Conservation (phyloP, 495 filamentous ascomycete species). For the Aspergillus diversus region DNA sequence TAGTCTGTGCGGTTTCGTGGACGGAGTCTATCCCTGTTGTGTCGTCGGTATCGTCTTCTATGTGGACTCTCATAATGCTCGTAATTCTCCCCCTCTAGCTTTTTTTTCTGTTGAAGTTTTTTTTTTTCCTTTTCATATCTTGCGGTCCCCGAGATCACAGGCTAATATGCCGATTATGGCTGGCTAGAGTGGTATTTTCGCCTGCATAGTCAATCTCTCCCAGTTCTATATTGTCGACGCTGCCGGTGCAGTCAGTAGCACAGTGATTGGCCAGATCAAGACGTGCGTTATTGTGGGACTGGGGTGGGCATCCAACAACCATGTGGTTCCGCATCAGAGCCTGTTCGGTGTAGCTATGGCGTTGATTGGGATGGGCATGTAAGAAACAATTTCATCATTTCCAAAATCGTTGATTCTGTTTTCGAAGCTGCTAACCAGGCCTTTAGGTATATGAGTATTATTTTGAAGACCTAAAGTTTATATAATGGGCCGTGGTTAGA, state of each 20-base stretch:
- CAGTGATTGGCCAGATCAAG: conserved; percentile 68
- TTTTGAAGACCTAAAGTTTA: background rate
- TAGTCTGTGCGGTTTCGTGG: conserved; percentile 68
- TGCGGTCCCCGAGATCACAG: no score
- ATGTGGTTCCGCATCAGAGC: conserved; percentile 30
- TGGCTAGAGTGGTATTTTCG: conserved; percentile 54
- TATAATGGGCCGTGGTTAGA: background rate
- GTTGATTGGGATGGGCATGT: conserved; percentile 34
- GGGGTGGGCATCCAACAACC: conserved; percentile 38
- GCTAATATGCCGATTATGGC: no score
- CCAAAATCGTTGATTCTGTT: background rate
- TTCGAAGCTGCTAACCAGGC: conserved; percentile 10
- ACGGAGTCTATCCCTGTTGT: conserved; percentile 63
- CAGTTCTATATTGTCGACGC: conserved; percentile 77
- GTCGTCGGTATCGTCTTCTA: conserved; percentile 42
- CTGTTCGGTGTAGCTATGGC: conserved; percentile 33
- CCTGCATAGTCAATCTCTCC: conserved; percentile 70
- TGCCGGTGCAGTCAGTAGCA: conserved; percentile 70
- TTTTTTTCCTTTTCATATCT: background rate
- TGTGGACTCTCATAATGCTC: conserved; percentile 44
- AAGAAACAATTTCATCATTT: conserved; percentile 14
- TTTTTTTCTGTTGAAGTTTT: background rate
- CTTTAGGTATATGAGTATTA: conserved; percentile 5
- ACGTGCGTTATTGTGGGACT: conserved; percentile 47
- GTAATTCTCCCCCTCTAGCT: conserved; percentile 9